Evolutionary conservation across 2,329 filamentous ascomycete genomes (phyloP).

Genomic region (Monosporascus sp.): DNA sequence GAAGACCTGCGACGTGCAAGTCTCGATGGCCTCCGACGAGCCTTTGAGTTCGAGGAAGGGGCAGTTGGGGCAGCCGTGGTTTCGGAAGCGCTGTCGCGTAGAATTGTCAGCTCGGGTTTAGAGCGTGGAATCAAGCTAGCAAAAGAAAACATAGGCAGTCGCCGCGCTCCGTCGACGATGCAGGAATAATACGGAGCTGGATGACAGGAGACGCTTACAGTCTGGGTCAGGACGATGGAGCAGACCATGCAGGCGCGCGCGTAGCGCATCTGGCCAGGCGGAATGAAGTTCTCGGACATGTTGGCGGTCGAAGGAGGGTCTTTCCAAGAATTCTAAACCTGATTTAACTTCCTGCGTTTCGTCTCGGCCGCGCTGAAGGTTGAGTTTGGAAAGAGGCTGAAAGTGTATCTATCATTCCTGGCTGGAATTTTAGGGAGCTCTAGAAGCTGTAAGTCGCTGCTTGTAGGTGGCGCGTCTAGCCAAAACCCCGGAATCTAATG

Average conservation of each 20-base stretch:
- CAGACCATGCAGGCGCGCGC: conserved; percentile 98
- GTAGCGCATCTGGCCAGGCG: conserved; percentile 72
- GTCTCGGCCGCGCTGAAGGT: too few species aligned
- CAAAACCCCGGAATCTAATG: neutral
- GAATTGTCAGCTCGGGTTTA: neutral
- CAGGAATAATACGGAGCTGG: conserved; percentile 1
- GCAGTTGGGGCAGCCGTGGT: conserved; percentile 92
- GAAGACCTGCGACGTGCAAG: conserved; percentile 94
- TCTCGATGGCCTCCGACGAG: conserved; percentile 74
- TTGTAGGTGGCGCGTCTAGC: neutral
- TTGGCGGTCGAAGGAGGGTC: neutral
- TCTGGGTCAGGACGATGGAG: conserved; percentile 82
- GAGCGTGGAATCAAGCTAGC: too few species aligned
- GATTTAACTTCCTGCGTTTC: neutral
- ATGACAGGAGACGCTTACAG: conserved; percentile 42
- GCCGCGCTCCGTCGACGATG: too few species aligned
- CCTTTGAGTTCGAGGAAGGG: conserved; percentile 81
- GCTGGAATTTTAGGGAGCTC: neutral
- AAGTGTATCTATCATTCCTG: neutral
- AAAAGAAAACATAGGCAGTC: too few species aligned
- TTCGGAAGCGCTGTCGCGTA: conserved; percentile 66
- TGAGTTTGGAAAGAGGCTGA: too few species aligned
- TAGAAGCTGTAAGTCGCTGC: neutral
- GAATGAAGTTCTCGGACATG: conserved; percentile 59
- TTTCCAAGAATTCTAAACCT: neutral